A percentile compares a stretch with the other conserved stretches of the same genome.
Conservation (phyloP, 2,329 filamentous ascomycete species). For the Paraphaeosphaeria minitans region DNA sequence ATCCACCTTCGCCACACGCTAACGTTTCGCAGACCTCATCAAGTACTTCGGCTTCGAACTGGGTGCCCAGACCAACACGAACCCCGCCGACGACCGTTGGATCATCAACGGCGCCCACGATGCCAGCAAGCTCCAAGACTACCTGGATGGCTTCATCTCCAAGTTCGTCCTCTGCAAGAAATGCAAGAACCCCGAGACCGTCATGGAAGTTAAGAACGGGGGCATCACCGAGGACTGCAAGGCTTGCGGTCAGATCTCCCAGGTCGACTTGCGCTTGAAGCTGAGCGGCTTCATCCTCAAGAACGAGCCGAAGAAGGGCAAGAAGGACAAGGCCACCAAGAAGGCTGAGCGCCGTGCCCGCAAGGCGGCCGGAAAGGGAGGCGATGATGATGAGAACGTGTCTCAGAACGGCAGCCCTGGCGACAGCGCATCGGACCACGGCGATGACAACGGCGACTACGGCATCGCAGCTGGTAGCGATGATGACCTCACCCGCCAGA, state of each 20-base stretch:
- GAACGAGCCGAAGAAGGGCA: slow-evolving; percentile 89
- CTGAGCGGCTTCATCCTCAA: slow-evolving; percentile 97
- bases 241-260: slow-evolving; percentile 90
- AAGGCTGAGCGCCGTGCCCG: slow-evolving; percentile 86
- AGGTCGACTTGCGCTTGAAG: slow-evolving; percentile 92
- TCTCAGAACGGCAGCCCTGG: slow-evolving; percentile 65
- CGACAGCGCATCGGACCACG: slow-evolving; percentile 70
- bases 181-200: slow-evolving; percentile 99
- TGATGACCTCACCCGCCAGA: slow-evolving; percentile 84
- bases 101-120: slow-evolving; percentile 99
- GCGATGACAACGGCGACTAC: slow-evolving; percentile 67
- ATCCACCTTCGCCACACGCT: not conserved
- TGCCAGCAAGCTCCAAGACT: slow-evolving; percentile 92
- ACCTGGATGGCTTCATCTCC: slow-evolving; percentile 97
- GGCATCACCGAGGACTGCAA: slow-evolving; percentile 96
- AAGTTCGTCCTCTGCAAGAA: slow-evolving; percentile 99
- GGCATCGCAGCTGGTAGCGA: slow-evolving; percentile 79
- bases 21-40: slow-evolving; percentile 70
- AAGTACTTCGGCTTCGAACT: slow-evolving; percentile 99
- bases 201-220: slow-evolving; percentile 91
- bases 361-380: slow-evolving; percentile 66
- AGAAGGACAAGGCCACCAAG: slow-evolving; percentile 96
- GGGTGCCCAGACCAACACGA: slow-evolving; percentile 97
- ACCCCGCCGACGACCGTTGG: slow-evolving; percentile 97
- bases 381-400: slow-evolving; percentile 62